Evolutionary conservation across 139 green algal species (phyloP).

Genomic region (Auxenochlorella pyrenoidosa): DNA sequence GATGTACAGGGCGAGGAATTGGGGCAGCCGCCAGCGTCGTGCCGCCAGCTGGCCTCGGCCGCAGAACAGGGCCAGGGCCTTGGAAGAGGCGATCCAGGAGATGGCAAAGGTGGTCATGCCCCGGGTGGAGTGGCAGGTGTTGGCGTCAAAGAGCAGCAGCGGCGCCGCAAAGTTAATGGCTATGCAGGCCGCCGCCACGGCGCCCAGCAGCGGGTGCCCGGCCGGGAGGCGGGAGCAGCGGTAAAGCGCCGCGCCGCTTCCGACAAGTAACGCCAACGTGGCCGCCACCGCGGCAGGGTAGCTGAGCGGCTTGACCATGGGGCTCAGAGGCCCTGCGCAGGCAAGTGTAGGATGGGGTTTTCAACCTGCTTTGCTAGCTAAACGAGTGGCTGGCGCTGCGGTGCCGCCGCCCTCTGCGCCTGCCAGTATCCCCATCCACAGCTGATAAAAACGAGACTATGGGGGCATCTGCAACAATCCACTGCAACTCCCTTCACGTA

Average conservation of each 20-base stretch:
- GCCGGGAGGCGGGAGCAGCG: background rate
- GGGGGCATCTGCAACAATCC: too few species aligned
- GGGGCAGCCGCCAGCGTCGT: background rate
- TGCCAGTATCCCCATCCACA: too few species aligned
- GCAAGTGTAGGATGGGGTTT: too few species aligned
- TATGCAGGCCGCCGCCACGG: background rate
- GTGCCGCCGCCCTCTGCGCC: too few species aligned
- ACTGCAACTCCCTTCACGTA: too few species aligned
- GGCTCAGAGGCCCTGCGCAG: too few species aligned
- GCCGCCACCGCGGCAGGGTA: background rate
- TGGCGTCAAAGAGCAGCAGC: background rate
- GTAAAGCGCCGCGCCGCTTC: background rate
- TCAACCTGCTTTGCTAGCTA: too few species aligned
- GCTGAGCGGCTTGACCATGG: background rate
- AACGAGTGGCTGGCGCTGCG: too few species aligned
- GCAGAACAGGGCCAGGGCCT: slow-evolving; percentile 9
- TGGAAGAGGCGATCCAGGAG: slow-evolving; percentile 8
- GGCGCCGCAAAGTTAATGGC: background rate
- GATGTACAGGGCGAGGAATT: slow-evolving; percentile 9
- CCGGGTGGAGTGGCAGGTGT: background rate
- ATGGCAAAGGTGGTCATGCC: background rate
- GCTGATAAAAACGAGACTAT: too few species aligned
- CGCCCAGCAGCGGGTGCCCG: too few species aligned
- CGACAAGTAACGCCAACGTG: background rate
- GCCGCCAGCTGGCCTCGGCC: slow-evolving; percentile 9